These are phyloP conservation scores for Mortierella sp. DNA, from an alignment of 371 early-diverging fungal genomes.

Conservation along the genomic window DNA sequence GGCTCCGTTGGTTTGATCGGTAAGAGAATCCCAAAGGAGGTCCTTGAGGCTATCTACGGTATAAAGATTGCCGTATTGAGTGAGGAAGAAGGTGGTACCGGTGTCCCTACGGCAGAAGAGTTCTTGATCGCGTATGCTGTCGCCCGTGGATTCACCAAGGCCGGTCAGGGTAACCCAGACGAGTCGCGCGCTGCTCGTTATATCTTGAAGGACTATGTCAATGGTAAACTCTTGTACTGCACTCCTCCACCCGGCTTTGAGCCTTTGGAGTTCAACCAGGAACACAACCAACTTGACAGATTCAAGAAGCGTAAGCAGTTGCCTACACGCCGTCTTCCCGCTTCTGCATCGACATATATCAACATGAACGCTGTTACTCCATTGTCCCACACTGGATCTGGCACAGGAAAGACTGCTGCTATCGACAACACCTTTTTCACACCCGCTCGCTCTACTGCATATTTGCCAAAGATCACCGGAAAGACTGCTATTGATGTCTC, in stretches of 20 bases:
- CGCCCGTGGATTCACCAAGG: constrained; percentile 91
- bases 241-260: constrained; percentile 83
- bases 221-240: constrained; percentile 90
- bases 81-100: constrained; percentile 85
- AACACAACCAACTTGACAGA: constrained; percentile 73
- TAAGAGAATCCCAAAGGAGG: constrained; percentile 88
- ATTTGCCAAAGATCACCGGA: constrained; percentile 65
- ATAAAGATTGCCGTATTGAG: constrained; percentile 85
- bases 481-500: constrained; percentile 57
- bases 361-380: constrained; percentile 62
- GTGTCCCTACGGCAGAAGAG: constrained; percentile 87
- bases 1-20: constrained; percentile 91
- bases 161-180: constrained; percentile 97
- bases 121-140: constrained; percentile 86
- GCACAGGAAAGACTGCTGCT: constrained; percentile 66
- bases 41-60: constrained; percentile 94
- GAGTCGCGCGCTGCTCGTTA: constrained; percentile 96
- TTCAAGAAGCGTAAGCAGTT: constrained; percentile 70
- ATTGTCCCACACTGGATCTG: constrained; percentile 56
- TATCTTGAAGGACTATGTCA: constrained; percentile 97
- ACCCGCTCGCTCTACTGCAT: constrained; percentile 56
- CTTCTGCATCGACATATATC: constrained; percentile 66
- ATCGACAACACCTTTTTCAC: constrained; percentile 79
- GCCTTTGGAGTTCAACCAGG: constrained; percentile 78
- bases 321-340: constrained; percentile 66